Evolutionary conservation across 1,284 basidiomycete species (phyloP).

Genomic region (Cryptococcus sp.): DNA sequence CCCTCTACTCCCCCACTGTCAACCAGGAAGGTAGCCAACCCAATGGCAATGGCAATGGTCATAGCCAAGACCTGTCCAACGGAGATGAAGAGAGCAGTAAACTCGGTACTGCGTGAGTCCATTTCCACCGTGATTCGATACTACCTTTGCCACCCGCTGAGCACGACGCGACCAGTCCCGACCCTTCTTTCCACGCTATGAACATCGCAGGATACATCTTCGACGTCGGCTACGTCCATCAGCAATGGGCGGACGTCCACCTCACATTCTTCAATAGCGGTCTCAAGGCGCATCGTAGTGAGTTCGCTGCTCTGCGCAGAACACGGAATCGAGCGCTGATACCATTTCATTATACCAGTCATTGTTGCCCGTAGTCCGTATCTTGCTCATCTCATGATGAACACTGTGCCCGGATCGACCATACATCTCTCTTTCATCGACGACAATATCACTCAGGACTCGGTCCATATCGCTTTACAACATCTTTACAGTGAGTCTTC

Average conservation of each 20-base stretch:
- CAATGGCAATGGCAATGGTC: constrained; percentile 8
- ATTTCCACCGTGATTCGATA: background rate
- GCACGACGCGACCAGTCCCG: background rate
- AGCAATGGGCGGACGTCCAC: constrained; percentile 47
- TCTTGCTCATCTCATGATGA: constrained; percentile 74
- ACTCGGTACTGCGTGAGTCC: constrained; percentile 10
- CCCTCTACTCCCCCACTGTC: constrained; percentile 10
- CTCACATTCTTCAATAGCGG: constrained; percentile 40
- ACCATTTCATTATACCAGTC: constrained; percentile 57
- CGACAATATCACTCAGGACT: constrained; percentile 69
- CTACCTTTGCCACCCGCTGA: background rate
- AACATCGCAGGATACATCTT: constrained; percentile 34
- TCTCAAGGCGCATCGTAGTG: constrained; percentile 48
- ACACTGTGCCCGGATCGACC: constrained; percentile 62
- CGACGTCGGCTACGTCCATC: constrained; percentile 41
- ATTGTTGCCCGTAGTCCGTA: constrained; percentile 82
- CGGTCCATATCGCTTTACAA: constrained; percentile 47
- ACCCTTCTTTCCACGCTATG: constrained; percentile 27
- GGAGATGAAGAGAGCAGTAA: constrained; percentile 34
- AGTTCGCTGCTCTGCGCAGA: constrained; percentile 14
- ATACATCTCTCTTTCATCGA: constrained; percentile 74
- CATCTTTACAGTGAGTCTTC: constrained; percentile 45
- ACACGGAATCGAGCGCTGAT: too few species aligned
- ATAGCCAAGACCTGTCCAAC: background rate
- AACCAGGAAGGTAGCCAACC: background rate